phyloP scores from a whole-genome alignment of 306 rosid genomes.

The Cucumis melo region DNA sequence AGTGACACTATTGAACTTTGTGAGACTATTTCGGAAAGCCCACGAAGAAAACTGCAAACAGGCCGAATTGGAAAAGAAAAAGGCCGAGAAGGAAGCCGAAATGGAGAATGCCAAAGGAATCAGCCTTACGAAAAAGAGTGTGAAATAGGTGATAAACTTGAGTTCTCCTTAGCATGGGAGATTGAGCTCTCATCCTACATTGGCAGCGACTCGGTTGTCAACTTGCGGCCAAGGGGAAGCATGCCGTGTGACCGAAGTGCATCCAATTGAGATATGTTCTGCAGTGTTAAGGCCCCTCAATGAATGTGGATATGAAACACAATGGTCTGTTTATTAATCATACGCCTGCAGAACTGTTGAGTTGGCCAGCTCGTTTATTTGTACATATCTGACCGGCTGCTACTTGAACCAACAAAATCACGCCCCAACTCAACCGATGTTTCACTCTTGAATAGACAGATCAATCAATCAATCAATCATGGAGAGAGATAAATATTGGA shows the following conservation, averaged over 20 bases:
- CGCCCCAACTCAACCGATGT: neutral
- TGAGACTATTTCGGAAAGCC: slow-evolving; percentile 82
- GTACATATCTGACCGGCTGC: slow-evolving; percentile 3
- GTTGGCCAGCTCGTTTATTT: neutral
- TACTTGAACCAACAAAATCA: neutral
- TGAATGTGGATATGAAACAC: neutral
- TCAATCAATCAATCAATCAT: neutral
- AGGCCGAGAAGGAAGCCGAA: slow-evolving; percentile 78
- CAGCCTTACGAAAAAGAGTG: slow-evolving; percentile 37
- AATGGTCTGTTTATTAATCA: neutral
- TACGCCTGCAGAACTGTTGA: neutral
- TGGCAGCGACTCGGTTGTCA: slow-evolving; percentile 23
- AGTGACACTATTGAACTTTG: slow-evolving; percentile 60
- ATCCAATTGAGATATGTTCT: slow-evolving; percentile 9
- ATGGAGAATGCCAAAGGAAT: slow-evolving; percentile 84
- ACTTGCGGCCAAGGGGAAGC: neutral
- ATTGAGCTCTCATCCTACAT: slow-evolving; percentile 23
- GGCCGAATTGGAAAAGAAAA: slow-evolving; percentile 86
- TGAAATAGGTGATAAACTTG: slow-evolving; percentile 30
- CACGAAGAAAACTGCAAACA: slow-evolving; percentile 88
- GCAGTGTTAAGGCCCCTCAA: neutral
- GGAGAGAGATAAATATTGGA: neutral
- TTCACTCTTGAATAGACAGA: neutral
- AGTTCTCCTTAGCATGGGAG: slow-evolving; percentile 18
- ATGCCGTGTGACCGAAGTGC: slow-evolving; percentile 7